These are phyloP conservation scores for Lanmaoa rubissima DNA, from an alignment of 768 basidiomycete genomes.

Conservation along the genomic window DNA sequence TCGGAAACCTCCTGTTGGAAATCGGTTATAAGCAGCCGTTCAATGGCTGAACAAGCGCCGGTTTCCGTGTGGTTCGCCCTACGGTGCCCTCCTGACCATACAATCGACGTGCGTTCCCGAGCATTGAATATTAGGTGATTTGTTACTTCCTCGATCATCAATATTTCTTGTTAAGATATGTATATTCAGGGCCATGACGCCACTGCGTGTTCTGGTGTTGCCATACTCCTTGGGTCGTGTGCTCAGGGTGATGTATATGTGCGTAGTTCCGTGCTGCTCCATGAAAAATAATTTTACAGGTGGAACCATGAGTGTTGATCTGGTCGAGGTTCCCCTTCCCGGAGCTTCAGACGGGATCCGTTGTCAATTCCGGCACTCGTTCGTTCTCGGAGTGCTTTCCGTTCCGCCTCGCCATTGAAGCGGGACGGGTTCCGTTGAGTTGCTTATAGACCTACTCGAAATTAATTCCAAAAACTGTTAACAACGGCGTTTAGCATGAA, in stretches of 20 bases:
- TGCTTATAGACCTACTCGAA: constrained; percentile 1
- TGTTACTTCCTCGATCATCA: constrained; percentile 14
- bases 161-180: constrained; percentile 3
- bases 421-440: constrained; percentile 10
- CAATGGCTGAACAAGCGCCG: not conserved
- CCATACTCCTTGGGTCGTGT: constrained; percentile 6
- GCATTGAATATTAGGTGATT: constrained; percentile 19
- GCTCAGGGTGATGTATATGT: constrained; percentile 23
- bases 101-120: constrained; percentile 4
- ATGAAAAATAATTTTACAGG: constrained; percentile 19
- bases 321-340: not conserved
- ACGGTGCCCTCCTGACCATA: not conserved
- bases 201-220: constrained; percentile 21
- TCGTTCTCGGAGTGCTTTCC: constrained; percentile 6
- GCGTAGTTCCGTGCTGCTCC: constrained; percentile 15
- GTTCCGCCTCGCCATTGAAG: not conserved
- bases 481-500: constrained; percentile 22
- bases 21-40: not conserved
- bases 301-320: not conserved
- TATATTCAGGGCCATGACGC: constrained; percentile 21
- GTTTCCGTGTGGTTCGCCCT: not conserved
- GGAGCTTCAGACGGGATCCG: not conserved
- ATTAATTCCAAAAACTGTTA: not conserved
- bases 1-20: not conserved
- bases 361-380: constrained; percentile 1